Evolutionary conservation across 2,329 filamentous ascomycete species (phyloP).

Genomic region (Cladosporium sp.): DNA sequence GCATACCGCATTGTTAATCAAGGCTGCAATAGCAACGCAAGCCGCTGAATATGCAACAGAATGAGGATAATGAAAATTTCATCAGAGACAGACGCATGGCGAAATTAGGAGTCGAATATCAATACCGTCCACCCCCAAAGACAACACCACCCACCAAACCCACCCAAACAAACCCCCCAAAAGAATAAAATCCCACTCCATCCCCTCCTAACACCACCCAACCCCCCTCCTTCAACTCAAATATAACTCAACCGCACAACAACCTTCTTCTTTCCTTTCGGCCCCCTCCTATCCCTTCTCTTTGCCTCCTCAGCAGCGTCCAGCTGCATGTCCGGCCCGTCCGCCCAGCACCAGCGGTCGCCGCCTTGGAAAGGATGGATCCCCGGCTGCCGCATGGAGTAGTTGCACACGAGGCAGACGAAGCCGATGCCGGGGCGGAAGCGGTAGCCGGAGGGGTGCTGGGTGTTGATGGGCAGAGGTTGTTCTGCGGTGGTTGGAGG

Average conservation of each 20-base stretch:
- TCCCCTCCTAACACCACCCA: not conserved
- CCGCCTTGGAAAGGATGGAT: not conserved
- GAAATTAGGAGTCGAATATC: no score
- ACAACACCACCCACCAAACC: no score
- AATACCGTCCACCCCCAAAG: no score
- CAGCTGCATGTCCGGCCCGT: not conserved
- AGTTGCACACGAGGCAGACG: constrained; percentile 2
- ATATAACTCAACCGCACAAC: not conserved
- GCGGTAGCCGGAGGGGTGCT: not conserved
- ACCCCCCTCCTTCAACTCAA: not conserved
- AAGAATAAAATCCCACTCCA: not conserved
- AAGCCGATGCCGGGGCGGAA: constrained; percentile 4
- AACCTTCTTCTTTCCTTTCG: constrained; percentile 19
- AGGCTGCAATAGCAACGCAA: no score
- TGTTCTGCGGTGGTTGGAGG: not conserved
- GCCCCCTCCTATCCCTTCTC: constrained; percentile 14
- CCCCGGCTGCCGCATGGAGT: not conserved
- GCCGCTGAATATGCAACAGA: no score
- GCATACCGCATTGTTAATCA: no score
- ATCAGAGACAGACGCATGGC: no score
- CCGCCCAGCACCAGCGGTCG: constrained; percentile 3
- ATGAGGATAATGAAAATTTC: no score
- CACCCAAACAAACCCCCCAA: not conserved
- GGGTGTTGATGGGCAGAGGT: not conserved
- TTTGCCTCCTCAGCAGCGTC: not conserved